Evolutionary conservation across 805 yeast species (phyloP), one percentile per base, ranked within the genome.

Genomic region (Candida multigemmis): DNA sequence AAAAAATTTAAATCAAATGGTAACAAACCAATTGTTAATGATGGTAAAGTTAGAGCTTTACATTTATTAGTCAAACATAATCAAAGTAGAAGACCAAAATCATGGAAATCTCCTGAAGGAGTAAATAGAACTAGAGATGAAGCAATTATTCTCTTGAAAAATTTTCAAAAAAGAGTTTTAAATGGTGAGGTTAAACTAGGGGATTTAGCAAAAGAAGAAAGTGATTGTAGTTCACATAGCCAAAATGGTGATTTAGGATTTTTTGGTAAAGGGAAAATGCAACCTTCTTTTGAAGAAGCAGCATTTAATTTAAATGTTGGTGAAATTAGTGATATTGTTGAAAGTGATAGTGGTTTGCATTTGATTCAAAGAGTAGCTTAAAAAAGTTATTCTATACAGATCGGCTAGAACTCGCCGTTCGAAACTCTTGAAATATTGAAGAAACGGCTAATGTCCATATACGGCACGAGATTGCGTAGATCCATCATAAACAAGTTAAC

Each of bases 191-290:
- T 67, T 9, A 65, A 75, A 6, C 68, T 91, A 23, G 71, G 71
- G 17, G 79, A 81, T 23, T 56, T 91, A 33, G 96, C 96, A 1
- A 48, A 62, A 19, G 74, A 85, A 2, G 91, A 84, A 49, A 78
- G 93, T 36, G 98, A 89, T 49, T 86, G 96, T 53, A 71, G 82
- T 11, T 79, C 93, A 7, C 93, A 81, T 43, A 62, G 79, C 24
- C 76, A 82, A 44, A 85, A 86, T 12, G 98, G 98, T 24, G 98
- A 91, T 50, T 64, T 91, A 42, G 97, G 98, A 0, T 74, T 59
- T 46, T 91, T 91, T 47, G 84, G 81, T 14, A 74, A 68, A 34
- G 96, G 96, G 21, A 86, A 79, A 42, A 91, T 91, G 98, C 97
- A 91, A 53, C 95, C 95, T 19, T 59, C 79, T 32, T 91, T 91